phyloP scores from a whole-genome alignment of 805 yeast species.

The Maudiozyma turicensis region DNA sequence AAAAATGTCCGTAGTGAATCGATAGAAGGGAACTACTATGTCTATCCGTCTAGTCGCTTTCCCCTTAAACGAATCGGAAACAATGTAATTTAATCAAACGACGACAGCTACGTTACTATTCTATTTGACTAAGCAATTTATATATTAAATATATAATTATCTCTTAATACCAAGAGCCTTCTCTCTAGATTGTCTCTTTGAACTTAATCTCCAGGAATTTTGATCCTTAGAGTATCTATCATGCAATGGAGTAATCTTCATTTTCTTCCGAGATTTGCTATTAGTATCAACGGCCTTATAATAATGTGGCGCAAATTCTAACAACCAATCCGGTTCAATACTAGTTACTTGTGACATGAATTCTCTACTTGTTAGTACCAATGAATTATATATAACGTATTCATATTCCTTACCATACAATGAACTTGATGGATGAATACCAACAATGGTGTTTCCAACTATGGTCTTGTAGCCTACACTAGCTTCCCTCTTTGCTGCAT shows the following conservation, averaged over 20 bases:
- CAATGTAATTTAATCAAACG: too few relatives aligned
- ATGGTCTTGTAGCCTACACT: slow-evolving; percentile 69
- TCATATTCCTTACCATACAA: slow-evolving; percentile 55
- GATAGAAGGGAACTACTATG: too few relatives aligned
- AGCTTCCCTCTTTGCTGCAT: slow-evolving; percentile 55
- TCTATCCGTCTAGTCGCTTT: too few relatives aligned
- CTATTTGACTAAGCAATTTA: too few relatives aligned
- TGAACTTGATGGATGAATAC: slow-evolving; percentile 80
- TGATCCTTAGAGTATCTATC: slow-evolving; percentile 50
- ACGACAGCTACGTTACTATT: too few relatives aligned
- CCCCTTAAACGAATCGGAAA: too few relatives aligned
- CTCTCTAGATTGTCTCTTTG: slow-evolving; percentile 28
- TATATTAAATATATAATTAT: slow-evolving; percentile 1
- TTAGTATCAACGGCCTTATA: slow-evolving; percentile 53
- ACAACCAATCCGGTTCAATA: slow-evolving; percentile 76
- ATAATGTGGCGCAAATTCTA: slow-evolving; percentile 59
- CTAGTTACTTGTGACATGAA: slow-evolving; percentile 83
- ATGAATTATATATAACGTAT: slow-evolving; percentile 72
- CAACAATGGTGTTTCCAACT: slow-evolving; percentile 64
- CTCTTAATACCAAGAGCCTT: slow-evolving; percentile 24
- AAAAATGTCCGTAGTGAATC: too few relatives aligned
- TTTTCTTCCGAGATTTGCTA: slow-evolving; percentile 44
- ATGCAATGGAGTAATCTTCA: slow-evolving; percentile 66
- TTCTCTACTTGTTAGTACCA: slow-evolving; percentile 75
- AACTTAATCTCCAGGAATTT: slow-evolving; percentile 69